These are phyloP conservation scores for Pseudogymnoascus sp. DNA, from an alignment of 2,329 filamentous ascomycete species.

Conservation along the genomic window DNA sequence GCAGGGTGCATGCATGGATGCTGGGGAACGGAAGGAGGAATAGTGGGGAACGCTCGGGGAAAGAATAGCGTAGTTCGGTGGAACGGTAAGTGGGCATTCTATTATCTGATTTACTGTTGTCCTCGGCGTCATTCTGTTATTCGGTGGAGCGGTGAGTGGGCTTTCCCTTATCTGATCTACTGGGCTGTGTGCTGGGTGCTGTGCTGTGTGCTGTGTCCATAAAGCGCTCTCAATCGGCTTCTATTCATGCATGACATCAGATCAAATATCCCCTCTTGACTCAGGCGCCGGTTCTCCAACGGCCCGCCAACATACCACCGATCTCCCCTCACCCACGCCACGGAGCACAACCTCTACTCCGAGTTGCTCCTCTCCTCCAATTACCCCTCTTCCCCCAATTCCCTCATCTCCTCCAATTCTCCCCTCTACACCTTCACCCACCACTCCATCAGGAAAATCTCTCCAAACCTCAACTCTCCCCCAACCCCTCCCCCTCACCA, in stretches of 20 bases:
- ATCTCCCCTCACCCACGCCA: background rate
- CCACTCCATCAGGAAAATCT: conserved; percentile 49
- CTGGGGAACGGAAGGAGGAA: background rate
- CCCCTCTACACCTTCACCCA: background rate
- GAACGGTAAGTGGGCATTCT: background rate
- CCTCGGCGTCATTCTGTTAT: background rate
- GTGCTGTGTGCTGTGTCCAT: background rate
- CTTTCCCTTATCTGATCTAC: background rate
- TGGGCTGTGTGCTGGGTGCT: background rate
- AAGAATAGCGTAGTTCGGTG: background rate
- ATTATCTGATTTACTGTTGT: background rate
- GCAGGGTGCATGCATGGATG: background rate
- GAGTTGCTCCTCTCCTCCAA: background rate
- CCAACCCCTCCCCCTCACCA: conserved; percentile 32
- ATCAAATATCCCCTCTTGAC: background rate
- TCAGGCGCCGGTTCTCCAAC: background rate
- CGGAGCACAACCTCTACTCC: background rate
- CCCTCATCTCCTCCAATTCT: background rate
- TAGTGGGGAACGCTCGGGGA: background rate
- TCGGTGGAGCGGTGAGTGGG: conserved; percentile 1
- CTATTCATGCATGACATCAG: background rate
- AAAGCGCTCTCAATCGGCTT: background rate
- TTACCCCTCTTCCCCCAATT: background rate
- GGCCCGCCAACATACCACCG: background rate
- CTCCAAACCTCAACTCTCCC: conserved; percentile 60